Evolutionary conservation across 2,329 filamentous ascomycete species (phyloP).

Genomic region (Trichophyton equinum): DNA sequence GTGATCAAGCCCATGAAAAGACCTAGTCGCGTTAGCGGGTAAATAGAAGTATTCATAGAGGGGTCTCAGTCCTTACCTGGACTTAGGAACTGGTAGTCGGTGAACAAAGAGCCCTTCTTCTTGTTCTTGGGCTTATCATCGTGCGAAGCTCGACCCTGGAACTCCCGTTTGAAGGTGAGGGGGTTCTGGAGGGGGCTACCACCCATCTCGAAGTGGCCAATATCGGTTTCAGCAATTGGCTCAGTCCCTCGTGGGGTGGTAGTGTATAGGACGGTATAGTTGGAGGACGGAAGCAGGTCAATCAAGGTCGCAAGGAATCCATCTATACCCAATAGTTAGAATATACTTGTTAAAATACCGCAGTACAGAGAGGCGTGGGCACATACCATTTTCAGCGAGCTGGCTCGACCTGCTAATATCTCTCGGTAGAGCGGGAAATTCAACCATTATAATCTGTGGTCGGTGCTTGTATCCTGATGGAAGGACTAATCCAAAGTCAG

Average conservation of each 20-base stretch:
- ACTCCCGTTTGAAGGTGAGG: constrained; percentile 60
- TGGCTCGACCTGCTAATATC: constrained; percentile 26
- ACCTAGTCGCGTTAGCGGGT: constrained; percentile 38
- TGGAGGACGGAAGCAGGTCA: constrained; percentile 34
- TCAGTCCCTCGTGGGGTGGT: constrained; percentile 44
- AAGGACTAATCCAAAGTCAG: constrained; percentile 14
- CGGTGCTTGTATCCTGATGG: constrained; percentile 23
- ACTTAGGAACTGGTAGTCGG: constrained; percentile 89
- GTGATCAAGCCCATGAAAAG: constrained; percentile 78
- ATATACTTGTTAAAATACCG: not conserved
- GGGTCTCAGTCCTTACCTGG: constrained; percentile 47
- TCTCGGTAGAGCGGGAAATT: constrained; percentile 33
- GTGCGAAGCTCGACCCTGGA: constrained; percentile 26
- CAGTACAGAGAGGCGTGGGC: not conserved
- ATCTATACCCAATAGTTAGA: constrained; percentile 23
- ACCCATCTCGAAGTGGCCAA: constrained; percentile 49
- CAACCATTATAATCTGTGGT: constrained; percentile 34
- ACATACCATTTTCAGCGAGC: constrained; percentile 34
- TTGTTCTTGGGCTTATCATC: constrained; percentile 15
- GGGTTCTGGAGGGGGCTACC: constrained; percentile 42
- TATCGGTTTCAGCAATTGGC: constrained; percentile 16
- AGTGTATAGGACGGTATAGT: constrained; percentile 65
- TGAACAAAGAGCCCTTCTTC: constrained; percentile 44
- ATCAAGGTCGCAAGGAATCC: constrained; percentile 37
- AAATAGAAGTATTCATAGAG: not conserved